Percentiles rank a stretch among this genome's conserved stretches.
Conservation (phyloP, 768 basidiomycete species). For the Lactifluus volemus region DNA sequence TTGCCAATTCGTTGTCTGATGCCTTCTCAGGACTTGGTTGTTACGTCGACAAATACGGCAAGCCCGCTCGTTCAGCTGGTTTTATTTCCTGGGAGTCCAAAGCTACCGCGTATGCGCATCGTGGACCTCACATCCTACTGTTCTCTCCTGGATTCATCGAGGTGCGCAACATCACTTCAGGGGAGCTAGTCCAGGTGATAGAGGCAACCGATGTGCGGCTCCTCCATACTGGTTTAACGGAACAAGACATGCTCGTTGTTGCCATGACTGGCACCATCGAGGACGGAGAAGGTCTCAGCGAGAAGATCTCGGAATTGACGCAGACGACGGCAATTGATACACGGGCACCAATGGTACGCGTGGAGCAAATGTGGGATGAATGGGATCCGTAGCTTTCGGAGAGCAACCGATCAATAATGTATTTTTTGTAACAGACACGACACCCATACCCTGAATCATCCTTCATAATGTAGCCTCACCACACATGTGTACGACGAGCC, state of each 20-base stretch:
- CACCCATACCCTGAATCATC: not conserved
- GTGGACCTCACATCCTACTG: slow-evolving; percentile 57
- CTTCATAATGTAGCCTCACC: not conserved
- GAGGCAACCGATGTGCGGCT: slow-evolving; percentile 64
- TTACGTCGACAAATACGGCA: slow-evolving; percentile 64
- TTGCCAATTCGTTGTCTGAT: not conserved
- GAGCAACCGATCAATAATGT: not conserved
- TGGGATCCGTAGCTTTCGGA: slow-evolving; percentile 14
- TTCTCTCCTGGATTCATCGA: slow-evolving; percentile 73
- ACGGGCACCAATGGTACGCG: slow-evolving; percentile 7
- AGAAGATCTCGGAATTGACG: slow-evolving; percentile 57
- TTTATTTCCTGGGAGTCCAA: slow-evolving; percentile 77
- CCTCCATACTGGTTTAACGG: slow-evolving; percentile 39
- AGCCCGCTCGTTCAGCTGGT: slow-evolving; percentile 48
- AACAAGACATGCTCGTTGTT: slow-evolving; percentile 45
- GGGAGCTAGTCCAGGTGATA: slow-evolving; percentile 74
- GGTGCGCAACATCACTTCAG: slow-evolving; percentile 53
- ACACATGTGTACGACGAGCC: not conserved
- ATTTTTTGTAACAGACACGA: not conserved
- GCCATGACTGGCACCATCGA: slow-evolving; percentile 56
- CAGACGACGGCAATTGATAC: slow-evolving; percentile 53
- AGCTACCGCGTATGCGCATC: slow-evolving; percentile 51
- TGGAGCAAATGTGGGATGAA: slow-evolving; percentile 17
- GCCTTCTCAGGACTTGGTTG: slow-evolving; percentile 55
- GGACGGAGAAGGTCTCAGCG: slow-evolving; percentile 47